phyloP scores from a whole-genome alignment of 1,284 basidiomycete species.

The Ceratobasidium sp. region DNA sequence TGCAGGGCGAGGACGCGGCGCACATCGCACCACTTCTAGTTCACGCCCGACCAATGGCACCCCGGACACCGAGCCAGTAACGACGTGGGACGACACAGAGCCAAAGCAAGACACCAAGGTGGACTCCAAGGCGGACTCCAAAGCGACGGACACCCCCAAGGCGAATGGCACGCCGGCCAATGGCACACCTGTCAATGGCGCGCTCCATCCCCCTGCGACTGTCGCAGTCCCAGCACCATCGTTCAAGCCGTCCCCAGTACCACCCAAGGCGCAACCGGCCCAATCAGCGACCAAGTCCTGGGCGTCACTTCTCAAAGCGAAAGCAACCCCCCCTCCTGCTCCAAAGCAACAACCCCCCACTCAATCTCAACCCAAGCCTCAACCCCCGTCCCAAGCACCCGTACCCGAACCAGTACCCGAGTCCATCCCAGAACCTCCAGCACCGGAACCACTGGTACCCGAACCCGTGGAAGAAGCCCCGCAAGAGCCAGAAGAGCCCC shows the following conservation, averaged over 20 bases:
- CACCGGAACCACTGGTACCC: neutral
- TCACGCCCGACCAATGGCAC: constrained; percentile 13
- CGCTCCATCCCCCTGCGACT: constrained; percentile 17
- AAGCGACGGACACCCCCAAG: constrained; percentile 72
- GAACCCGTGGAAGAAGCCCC: constrained; percentile 12
- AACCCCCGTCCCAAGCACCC: constrained; percentile 45
- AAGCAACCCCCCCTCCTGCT: constrained; percentile 45
- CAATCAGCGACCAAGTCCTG: neutral
- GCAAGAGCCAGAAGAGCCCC: neutral
- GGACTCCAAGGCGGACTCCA: neutral
- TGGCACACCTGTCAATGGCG: constrained; percentile 48
- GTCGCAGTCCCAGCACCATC: neutral
- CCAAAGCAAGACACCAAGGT: constrained; percentile 60
- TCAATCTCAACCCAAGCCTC: constrained; percentile 44
- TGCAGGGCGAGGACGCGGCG: constrained; percentile 61
- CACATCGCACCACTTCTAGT: constrained; percentile 6
- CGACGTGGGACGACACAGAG: constrained; percentile 45
- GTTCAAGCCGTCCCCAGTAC: constrained; percentile 15
- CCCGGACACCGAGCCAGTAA: constrained; percentile 61
- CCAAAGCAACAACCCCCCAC: constrained; percentile 42
- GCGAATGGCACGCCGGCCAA: constrained; percentile 65
- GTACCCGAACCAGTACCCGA: constrained; percentile 51
- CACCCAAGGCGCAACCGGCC: constrained; percentile 7
- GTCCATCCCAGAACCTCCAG: constrained; percentile 37
- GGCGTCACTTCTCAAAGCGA: constrained; percentile 18